Evolutionary conservation across 148 eudicot genomes (phyloP).

Genomic region (Diospyros lotus): DNA sequence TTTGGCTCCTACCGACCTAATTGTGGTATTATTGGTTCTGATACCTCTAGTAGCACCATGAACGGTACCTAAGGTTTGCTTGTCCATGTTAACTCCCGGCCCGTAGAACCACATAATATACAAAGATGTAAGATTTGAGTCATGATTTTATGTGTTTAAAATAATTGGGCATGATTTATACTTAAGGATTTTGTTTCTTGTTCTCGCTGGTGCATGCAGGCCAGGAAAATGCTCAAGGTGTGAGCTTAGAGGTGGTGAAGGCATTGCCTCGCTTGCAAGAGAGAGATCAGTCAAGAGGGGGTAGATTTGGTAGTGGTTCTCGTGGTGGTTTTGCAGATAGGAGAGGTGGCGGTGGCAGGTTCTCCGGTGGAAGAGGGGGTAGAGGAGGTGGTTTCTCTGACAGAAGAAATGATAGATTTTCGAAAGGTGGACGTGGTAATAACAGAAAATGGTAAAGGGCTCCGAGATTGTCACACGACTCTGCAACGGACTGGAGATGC

Average conservation of each 20-base stretch:
- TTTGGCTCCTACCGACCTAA: too few species aligned
- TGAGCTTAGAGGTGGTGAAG: constrained; percentile 67
- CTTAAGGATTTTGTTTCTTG: not conserved
- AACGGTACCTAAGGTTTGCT: not conserved
- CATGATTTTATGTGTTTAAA: too few species aligned
- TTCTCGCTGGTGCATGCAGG: constrained; percentile 31
- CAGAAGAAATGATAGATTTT: constrained; percentile 32
- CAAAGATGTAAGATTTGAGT: too few species aligned
- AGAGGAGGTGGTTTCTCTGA: constrained; percentile 35
- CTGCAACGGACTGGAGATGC: too few species aligned
- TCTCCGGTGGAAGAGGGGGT: constrained; percentile 49
- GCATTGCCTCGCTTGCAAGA: constrained; percentile 64
- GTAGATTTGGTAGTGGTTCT: constrained; percentile 51
- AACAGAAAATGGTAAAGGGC: constrained; percentile 19
- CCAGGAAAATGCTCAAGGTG: constrained; percentile 59
- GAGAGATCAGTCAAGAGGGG: constrained; percentile 47
- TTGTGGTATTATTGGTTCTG: too few species aligned
- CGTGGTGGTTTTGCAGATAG: constrained; percentile 33
- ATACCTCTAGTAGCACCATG: not conserved
- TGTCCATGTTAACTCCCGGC: too few species aligned
- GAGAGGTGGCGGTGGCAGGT: constrained; percentile 36
- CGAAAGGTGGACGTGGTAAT: constrained; percentile 46
- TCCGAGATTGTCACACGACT: not conserved
- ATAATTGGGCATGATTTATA: too few species aligned
- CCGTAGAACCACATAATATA: too few species aligned